phyloP scores from a whole-genome alignment of 176 grass and related monocot species.

The Ensete ventricosum region DNA sequence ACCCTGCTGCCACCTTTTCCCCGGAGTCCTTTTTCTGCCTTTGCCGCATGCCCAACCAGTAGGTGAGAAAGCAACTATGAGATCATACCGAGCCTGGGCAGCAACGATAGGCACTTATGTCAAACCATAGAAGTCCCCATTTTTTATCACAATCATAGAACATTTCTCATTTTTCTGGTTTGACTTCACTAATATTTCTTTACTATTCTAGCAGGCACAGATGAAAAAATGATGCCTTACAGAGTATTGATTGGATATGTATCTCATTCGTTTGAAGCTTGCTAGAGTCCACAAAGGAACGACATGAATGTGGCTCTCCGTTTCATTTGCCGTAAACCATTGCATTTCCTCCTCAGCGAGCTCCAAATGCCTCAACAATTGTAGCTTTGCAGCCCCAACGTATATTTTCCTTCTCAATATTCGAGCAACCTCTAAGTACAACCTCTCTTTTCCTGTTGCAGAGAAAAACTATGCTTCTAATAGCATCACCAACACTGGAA shows the following conservation, averaged over 20 bases:
- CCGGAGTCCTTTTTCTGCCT: slow-evolving; percentile 74
- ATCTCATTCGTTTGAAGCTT: slow-evolving; percentile 88
- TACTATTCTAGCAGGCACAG: not conserved
- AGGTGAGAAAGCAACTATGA: slow-evolving; percentile 89
- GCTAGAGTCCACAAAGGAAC: slow-evolving; percentile 96
- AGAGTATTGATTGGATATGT: slow-evolving; percentile 71
- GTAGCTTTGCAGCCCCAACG: slow-evolving; percentile 70
- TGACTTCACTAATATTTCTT: not conserved
- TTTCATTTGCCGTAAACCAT: slow-evolving; percentile 90
- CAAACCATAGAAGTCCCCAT: too few species aligned
- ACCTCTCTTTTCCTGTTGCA: slow-evolving; percentile 68
- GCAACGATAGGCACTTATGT: slow-evolving; percentile 5
- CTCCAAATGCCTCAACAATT: slow-evolving; percentile 54
- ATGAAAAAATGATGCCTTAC: slow-evolving; percentile 37
- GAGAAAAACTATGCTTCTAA: not conserved
- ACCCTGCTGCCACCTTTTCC: slow-evolving; percentile 81
- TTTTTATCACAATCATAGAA: not conserved
- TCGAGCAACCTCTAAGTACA: slow-evolving; percentile 79
- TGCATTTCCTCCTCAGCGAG: slow-evolving; percentile 70
- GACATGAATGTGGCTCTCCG: slow-evolving; percentile 91
- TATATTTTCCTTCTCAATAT: slow-evolving; percentile 80
- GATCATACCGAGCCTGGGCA: slow-evolving; percentile 55
- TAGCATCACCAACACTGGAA: not conserved
- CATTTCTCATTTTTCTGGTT: not conserved
- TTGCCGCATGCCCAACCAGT: slow-evolving; percentile 93